phyloP scores from a whole-genome alignment of 1,139 yeast species.

The Sugiyamaella grinbergsii region DNA sequence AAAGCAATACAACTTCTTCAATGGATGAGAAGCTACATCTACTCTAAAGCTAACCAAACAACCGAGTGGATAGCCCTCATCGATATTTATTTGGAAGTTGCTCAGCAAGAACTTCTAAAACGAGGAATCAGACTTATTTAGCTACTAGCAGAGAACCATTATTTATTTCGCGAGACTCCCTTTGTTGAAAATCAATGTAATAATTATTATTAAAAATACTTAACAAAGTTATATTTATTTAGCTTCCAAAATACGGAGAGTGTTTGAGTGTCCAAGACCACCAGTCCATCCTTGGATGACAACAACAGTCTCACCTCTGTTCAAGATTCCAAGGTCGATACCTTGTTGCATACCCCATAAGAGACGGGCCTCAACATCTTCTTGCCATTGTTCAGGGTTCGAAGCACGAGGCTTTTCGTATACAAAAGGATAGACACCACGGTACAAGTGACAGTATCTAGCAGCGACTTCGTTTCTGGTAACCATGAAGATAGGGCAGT shows the following conservation, averaged over 20 bases:
- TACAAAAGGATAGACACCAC: slow-evolving; percentile 98
- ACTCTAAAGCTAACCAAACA: slow-evolving; percentile 1
- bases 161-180: too few species aligned
- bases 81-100: slow-evolving; percentile 21
- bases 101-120: slow-evolving; percentile 9
- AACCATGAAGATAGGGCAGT: slow-evolving; percentile 96
- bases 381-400: slow-evolving; percentile 74
- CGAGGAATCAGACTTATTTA: slow-evolving; percentile 14
- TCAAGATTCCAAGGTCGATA: slow-evolving; percentile 78
- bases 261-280: slow-evolving; percentile 98
- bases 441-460: slow-evolving; percentile 91
- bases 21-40: slow-evolving; percentile 27
- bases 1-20: slow-evolving; percentile 28
- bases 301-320: slow-evolving; percentile 85
- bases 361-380: slow-evolving; percentile 93
- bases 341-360: slow-evolving; percentile 94
- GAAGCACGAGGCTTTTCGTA: slow-evolving; percentile 66
- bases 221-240: slow-evolving; percentile 17
- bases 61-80: slow-evolving; percentile 23
- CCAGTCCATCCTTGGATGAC: slow-evolving; percentile 99
- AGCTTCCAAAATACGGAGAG: slow-evolving; percentile 65
- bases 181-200: background rate
- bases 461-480: slow-evolving; percentile 94
- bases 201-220: background rate
- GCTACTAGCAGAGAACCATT: background rate